phyloP scores from a whole-genome alignment of 306 rosid species.

The Calophaca sinica region DNA sequence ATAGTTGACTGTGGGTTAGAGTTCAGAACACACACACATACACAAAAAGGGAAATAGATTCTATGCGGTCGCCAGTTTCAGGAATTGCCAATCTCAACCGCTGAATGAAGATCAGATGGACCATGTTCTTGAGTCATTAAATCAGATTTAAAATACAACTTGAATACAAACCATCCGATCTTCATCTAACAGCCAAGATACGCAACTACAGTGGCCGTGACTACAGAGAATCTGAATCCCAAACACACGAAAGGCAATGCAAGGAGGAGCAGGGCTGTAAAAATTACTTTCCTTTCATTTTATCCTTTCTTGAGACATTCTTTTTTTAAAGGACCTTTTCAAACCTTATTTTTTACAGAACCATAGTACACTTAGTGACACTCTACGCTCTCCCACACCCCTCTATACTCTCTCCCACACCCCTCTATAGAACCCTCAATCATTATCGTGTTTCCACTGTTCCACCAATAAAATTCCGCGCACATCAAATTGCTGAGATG shows the following conservation, averaged over 20 bases:
- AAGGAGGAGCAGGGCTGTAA: slow-evolving; percentile 20
- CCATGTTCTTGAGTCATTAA: too few relatives aligned
- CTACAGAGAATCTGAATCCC: not conserved
- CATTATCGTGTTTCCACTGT: slow-evolving; percentile 6
- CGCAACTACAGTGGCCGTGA: too few relatives aligned
- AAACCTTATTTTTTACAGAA: slow-evolving; percentile 52
- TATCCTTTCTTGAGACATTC: slow-evolving; percentile 30
- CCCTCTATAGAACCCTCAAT: slow-evolving; percentile 28
- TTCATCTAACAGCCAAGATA: too few relatives aligned
- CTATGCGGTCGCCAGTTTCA: too few relatives aligned
- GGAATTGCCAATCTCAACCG: too few relatives aligned
- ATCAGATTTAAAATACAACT: too few relatives aligned
- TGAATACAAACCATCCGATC: too few relatives aligned
- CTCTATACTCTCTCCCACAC: slow-evolving; percentile 40
- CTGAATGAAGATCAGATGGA: too few relatives aligned
- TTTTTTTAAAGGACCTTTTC: slow-evolving; percentile 26
- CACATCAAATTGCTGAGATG: slow-evolving; percentile 34
- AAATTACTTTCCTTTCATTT: slow-evolving; percentile 38
- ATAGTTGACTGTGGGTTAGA: not conserved
- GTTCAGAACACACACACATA: too few relatives aligned
- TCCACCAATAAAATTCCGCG: slow-evolving; percentile 35
- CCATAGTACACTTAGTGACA: slow-evolving; percentile 51
- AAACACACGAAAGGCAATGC: not conserved
- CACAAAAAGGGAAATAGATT: too few relatives aligned
- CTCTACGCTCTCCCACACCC: slow-evolving; percentile 38